Evolutionary conservation across 2,329 filamentous ascomycete species (phyloP).

Genomic region (Lasiodiplodia theobromae): DNA sequence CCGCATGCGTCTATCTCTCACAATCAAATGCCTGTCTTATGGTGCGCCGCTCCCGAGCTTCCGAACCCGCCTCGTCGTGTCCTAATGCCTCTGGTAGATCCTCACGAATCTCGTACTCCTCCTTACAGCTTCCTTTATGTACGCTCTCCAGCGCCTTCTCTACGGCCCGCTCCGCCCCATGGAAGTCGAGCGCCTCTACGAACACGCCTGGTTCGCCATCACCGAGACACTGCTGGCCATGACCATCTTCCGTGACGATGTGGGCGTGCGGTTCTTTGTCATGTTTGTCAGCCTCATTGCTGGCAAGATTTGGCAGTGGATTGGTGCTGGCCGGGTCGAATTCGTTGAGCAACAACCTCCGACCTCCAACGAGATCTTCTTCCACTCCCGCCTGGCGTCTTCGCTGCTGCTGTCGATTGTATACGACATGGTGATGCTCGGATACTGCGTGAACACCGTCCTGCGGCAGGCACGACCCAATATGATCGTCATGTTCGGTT

Average conservation of each 20-base stretch:
- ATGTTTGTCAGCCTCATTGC: conserved; percentile 95
- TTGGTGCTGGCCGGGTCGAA: conserved; percentile 92
- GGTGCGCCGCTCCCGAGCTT: conserved; percentile 58
- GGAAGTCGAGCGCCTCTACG: conserved; percentile 96
- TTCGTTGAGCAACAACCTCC: conserved; percentile 95
- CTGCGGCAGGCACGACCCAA: conserved; percentile 88
- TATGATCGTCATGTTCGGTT: conserved; percentile 99
- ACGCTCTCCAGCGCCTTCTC: conserved; percentile 85
- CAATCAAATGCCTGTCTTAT: conserved; percentile 96
- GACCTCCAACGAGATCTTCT: conserved; percentile 77
- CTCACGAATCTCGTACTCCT: conserved; percentile 90
- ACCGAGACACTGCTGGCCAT: conserved; percentile 97
- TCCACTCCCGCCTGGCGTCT: conserved; percentile 81
- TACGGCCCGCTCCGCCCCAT: conserved; percentile 90
- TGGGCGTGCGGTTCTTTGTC: conserved; percentile 91
- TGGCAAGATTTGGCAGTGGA: conserved; percentile 98
- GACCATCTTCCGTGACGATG: conserved; percentile 96
- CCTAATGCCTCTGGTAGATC: conserved; percentile 63
- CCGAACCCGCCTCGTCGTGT: conserved; percentile 22
- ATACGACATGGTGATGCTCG: conserved; percentile 82
- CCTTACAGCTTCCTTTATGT: conserved; percentile 79
- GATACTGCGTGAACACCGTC: conserved; percentile 82
- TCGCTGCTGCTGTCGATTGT: conserved; percentile 80
- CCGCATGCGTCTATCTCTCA: conserved; percentile 93
- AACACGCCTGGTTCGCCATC: conserved; percentile 97